Conservation (phyloP, 441 rosid species). For the Populus trichocarpa region DNA sequence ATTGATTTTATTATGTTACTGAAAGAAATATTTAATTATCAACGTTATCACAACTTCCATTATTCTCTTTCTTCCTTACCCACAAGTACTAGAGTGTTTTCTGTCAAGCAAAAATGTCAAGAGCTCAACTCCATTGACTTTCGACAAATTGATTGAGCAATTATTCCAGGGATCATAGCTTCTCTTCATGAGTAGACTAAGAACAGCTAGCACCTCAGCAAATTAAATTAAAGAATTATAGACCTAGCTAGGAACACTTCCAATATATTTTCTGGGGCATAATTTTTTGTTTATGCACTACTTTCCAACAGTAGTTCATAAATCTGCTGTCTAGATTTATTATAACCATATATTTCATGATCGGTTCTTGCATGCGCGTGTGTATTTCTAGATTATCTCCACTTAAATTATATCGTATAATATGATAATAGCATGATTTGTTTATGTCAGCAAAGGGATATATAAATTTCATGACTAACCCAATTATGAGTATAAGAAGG, state of each 20-base stretch:
- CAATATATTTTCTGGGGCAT: background rate
- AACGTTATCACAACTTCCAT: background rate
- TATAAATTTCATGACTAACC: background rate
- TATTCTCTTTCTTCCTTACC: slow-evolving; percentile 3
- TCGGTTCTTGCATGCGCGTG: background rate
- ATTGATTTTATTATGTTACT: too few relatives aligned
- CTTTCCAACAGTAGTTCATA: background rate
- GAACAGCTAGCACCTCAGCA: background rate
- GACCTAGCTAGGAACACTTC: background rate
- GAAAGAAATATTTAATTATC: too few relatives aligned
- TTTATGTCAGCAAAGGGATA: background rate
- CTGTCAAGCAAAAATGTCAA: slow-evolving; percentile 24
- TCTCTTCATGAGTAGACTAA: background rate
- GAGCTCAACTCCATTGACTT: slow-evolving; percentile 31
- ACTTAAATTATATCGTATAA: background rate
- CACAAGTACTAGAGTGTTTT: slow-evolving; percentile 17
- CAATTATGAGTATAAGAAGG: too few relatives aligned
- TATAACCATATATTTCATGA: slow-evolving; percentile 5
- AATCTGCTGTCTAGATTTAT: background rate
- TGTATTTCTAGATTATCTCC: slow-evolving; percentile 11
- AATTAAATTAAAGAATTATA: background rate
- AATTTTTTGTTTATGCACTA: background rate
- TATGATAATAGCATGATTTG: background rate
- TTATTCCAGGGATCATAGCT: background rate
- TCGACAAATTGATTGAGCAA: background rate